Base-by-base conservation (phyloP, 176 grass and related monocot species). In the Puya raimondii region DNA sequence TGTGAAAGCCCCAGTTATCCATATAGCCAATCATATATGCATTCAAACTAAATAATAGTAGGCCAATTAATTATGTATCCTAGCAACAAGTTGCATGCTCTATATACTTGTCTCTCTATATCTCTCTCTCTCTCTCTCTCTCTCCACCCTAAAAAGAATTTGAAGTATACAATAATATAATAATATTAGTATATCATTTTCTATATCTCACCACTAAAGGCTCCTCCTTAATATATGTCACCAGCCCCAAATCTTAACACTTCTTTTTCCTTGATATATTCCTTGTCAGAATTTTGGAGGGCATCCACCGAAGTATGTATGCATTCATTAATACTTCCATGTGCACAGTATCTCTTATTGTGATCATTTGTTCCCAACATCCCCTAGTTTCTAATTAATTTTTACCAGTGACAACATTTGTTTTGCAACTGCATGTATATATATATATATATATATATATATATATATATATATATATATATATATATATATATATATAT, bases 11-110 rank as follows among this genome's bases (percentile, higher is more conserved):
- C 47, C 15, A 20, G 66, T 69, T 70, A 68, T 15, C 23, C 16
- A 83, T 78, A 72, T 56, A 70, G 54, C 54, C 52, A 56, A 65
- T 17, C 56, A 85, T 75, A 85, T 75, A 68, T 85, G 69, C 69
- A 68, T 67, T 77, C 64, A 80, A 77, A 76, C 71, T 49, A 72
- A 66, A 85, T 53, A 63, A 59, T 15, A 69, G 12, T 26, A 26
- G 25, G 47, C n/a, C 25, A 74, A 68, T 23, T 25, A 58, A 69
- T 70, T 70, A 70, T 71, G 1, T 71, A 20, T 57, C 54, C 23
- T 52, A 16, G 48, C 2, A 63, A 11, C 52, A 70, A 51, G 61
- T 78, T 64, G n/a, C n/a, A n/a, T n/a, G 42, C 4, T 48, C 29
- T 68, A 76, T 33, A 13, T 21, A 42, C 6, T 56, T 13, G 0